Base-by-base conservation (phyloP, 768 basidiomycete genomes). In the Coprinopsis strossmayeri region DNA sequence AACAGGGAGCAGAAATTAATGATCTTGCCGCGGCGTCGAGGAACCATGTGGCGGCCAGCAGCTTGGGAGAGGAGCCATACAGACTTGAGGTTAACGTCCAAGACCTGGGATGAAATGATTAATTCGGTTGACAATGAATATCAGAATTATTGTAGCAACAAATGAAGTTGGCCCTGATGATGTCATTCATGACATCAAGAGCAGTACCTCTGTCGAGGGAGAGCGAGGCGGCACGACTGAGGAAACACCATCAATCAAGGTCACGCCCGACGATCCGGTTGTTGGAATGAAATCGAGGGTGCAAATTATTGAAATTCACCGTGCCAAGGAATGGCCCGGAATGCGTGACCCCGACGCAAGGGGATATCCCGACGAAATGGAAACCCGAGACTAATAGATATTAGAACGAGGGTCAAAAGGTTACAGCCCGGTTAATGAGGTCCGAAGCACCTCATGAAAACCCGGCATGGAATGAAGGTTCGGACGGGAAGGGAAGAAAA, bases 21-120 rank as follows among this genome's bases (percentile, higher is more conserved):
- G 57, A 88, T 84, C 60, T 84, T 84, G 32, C 84, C 83, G 24
- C 70, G 67, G 43, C 64, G 72, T 57, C 69, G 79, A 46, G 73
- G 81, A 10, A 93, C 79, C 91, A 94, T 94, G 69, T 96, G 93
- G 53, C 76, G 71, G 11, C 90, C 92, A n/a, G 86, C 87, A 43
- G 89, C 86, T 65, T 87, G 87, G 13, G 81, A 82, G 53, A 94
- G 83, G 24, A 91, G 74, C 78, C 86, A 96, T 50, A 78, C 81
- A 5, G 90, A 80, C 65, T 90, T 91, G 61, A 96, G 79, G 71
- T 96, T 96, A 56, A 90, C 79, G 57, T 87, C 77, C 50, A 93
- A 71, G 48, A 91, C 89, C 88, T 90, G 57, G 18, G 26, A 45
- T 25, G 12, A 12, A 45, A 18, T n/a, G n/a, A n/a, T n/a, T n/a